Base-by-base conservation (phyloP, 1,284 basidiomycete genomes). In the Apiotrichum sp. region DNA sequence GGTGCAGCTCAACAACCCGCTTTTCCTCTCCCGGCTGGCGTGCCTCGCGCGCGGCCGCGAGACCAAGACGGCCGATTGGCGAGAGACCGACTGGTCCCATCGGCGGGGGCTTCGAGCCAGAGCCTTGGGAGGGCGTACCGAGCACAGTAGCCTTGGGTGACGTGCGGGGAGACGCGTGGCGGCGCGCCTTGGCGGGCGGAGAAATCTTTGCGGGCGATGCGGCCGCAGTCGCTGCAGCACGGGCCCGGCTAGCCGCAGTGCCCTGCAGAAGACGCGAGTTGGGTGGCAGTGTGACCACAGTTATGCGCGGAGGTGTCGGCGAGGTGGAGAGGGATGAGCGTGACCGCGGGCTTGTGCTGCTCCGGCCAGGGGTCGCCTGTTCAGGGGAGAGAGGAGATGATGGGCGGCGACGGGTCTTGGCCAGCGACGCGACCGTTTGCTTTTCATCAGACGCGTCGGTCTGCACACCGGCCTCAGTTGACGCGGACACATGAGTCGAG, bases 211-310 rank as follows among this genome's bases (percentile, higher is more conserved):
- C 4, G 3, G 50, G 13, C 16, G 50, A 32, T n/a, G 42, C 6
- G 5, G 50, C 47, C 13, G 47, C 47, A 0, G 47, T 52, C 1
- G 56, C 59, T 0, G 59, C 59, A 0, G 55, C 59, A 4, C 59
- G 56, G 10, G 59, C 59, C 11, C 59, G 59, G 34, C 49, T 52
- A 14, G 56, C 50, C 1, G 59, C 59, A 0, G 59, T 61, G 14
- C 59, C 59, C 56, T 58, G 59, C 47, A 61, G 38, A 13, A 61
- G 53, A 7, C 59, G 50, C 6, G 53, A 55, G 11, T 45, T 52
- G 7, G 49, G 44, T 13, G 55, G 47, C 14, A 48, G 44, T n/a
- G 42, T 33, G 13, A 42, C 22, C 22, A 22, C 22, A 22, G 22
- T 29, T 2, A 49, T 53, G 10, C 55, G 44, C 22, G n/a, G 55